Evolutionary conservation across 1,284 basidiomycete species (phyloP), one percentile per base, ranked within the genome.

Genomic region (Microstroma glucosiphilum): DNA sequence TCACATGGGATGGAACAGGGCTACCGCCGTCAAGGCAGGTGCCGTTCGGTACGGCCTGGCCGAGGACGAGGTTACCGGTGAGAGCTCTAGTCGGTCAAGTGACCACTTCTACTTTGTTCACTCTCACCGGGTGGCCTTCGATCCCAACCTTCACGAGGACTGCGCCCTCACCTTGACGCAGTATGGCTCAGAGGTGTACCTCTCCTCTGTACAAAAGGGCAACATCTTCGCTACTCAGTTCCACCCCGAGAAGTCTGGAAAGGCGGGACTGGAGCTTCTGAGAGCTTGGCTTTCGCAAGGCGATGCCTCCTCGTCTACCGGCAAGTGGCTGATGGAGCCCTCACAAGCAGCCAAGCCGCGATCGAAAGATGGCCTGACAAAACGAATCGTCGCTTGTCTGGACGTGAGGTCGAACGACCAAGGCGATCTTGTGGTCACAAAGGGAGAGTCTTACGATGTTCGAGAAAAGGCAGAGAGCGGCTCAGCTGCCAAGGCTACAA

Each of bases 371-470:
- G 75, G 64, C n/a, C 63, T 70, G 41, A 96, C 92, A 4, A 94
- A 91, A 79, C 90, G 96, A 61, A 89, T 99, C 77, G 88, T 98
- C 62, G 96, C 96, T 13, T 98, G 96, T 80, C 88, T 99, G 85
- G 96, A 99, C 80, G 94, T 99, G 40, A 88, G 96, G 51, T 87
- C 91, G 43, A 98, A 98, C 82, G 96, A 99, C 79, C 81, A 88
- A 40, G 96, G 96, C 54, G 96, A 99, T 80, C 87, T 99, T 58
- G 93, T 99, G 62, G 96, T 99, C 1, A 99, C 96, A 57, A 99
- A 99, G 82, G 96, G 96, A 60, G 96, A 99, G 81, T 93, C 96
- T 78, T 99, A 99, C 82, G 92, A 97, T 77, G 94, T 97, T 15
- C 89, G 94, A 61, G 94, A 97, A 80, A 73, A 76, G 57, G 68